Base-by-base conservation (phyloP, 257 asterid genomes). In the Solanum ossicruentum region DNA sequence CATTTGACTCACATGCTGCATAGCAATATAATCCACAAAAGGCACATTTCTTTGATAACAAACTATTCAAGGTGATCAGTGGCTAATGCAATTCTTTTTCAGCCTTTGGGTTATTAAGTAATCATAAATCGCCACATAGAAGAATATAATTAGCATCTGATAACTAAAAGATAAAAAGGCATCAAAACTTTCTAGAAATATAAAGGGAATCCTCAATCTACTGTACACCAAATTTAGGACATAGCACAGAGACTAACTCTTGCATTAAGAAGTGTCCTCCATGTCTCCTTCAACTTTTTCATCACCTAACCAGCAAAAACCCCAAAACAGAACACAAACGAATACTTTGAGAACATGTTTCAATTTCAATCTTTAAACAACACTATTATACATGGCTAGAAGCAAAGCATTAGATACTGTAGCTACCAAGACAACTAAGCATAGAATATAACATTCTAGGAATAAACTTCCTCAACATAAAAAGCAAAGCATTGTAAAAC, bases 211-310 rank as follows among this genome's bases (percentile, higher is more conserved):
- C 28, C 57, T 82, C 77, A 21, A 41, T 82, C 43, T 81, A 65
- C 54, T 49, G 10, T 57, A 45, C 72, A 82, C 12, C 60, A 83
- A 39, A 78, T 78, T 83, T 81, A 60, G 72, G 70, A 56, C 56
- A 56, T 45, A 23, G 26, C 55, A 47, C 58, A 84, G 41, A 61
- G 49, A 85, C 82, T 83, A 87, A 85, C 87, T 86, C 95, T 89
- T 90, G 90, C 95, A 85, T 82, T 72, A 85, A 87, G 86, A 85
- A 88, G 51, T 57, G 88, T 70, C 84, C 78, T 85, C 91, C 87
- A 91, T 78, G 83, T 90, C 83, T 75, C 87, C 90, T 88, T 94
- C 88, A 92, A 84, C 61, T 86, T 88, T 81, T 81, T 89, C 95
- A 89, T 89, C 85, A 84, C 86, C 80, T 70, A 67, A 71, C 79